Conservation (phyloP, 2,329 filamentous ascomycete species). For the Colletotrichum salicis region DNA sequence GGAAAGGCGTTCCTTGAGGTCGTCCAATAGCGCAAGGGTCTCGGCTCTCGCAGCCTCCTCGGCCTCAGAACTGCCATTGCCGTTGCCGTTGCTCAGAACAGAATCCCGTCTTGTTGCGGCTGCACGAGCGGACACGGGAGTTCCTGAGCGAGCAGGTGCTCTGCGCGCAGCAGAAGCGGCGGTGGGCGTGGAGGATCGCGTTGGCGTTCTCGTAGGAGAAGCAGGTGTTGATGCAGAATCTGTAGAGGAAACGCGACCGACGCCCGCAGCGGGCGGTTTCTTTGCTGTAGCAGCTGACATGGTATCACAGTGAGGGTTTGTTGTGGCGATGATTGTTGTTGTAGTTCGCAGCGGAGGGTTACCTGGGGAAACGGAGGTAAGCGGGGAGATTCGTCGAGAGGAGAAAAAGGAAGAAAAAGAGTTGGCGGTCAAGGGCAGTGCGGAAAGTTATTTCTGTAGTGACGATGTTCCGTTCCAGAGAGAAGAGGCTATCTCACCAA, state of each 20-base stretch:
- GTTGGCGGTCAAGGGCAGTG: conserved; percentile 2
- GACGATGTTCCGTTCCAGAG: conserved; percentile 34
- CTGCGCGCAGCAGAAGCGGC: conserved; percentile 62
- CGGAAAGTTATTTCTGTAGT: conserved; percentile 12
- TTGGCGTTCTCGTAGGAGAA: conserved; percentile 44
- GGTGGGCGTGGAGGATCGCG: conserved; percentile 61
- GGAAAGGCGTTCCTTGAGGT: conserved; percentile 83
- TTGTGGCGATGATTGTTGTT: conserved; percentile 47
- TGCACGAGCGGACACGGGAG: conserved; percentile 79
- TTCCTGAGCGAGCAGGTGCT: conserved; percentile 72
- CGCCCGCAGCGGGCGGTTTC: conserved; percentile 61
- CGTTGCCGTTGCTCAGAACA: conserved; percentile 51
- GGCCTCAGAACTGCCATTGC: conserved; percentile 58
- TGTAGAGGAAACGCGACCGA: conserved; percentile 56
- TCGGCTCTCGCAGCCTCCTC: conserved; percentile 83
- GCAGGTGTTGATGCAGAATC: conserved; percentile 46
- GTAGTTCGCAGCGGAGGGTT: conserved; percentile 18
- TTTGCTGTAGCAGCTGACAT: conserved; percentile 66
- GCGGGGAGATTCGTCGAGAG: conserved; percentile 24
- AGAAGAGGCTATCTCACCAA: conserved; percentile 22
- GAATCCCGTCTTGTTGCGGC: conserved; percentile 70
- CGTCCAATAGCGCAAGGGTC: conserved; percentile 81
- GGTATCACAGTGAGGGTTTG: conserved; percentile 35
- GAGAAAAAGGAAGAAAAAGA: background rate
- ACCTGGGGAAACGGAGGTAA: conserved; percentile 27